Conservation (phyloP, 192 early-diverging fungal species). For the Mortierella alpina region DNA sequence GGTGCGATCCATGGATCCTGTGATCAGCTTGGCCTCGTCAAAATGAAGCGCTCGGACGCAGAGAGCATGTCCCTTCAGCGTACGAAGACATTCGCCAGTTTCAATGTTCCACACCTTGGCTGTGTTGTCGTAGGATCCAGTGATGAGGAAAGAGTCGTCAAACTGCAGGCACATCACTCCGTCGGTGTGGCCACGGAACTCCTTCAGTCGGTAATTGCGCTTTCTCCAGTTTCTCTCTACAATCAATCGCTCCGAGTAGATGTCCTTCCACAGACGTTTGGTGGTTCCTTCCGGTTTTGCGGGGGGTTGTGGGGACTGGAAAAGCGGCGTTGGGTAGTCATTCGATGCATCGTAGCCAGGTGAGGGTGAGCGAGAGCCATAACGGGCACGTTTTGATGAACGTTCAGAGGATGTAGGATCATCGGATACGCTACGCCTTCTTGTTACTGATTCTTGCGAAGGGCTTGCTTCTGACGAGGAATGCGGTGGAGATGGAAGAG, state of each 20-base stretch:
- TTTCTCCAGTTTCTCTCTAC: slow-evolving; percentile 96
- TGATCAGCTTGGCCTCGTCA: slow-evolving; percentile 94
- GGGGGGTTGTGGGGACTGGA: slow-evolving; percentile 45
- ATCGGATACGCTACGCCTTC: slow-evolving; percentile 20
- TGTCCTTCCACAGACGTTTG: slow-evolving; percentile 86
- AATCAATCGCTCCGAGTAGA: slow-evolving; percentile 92
- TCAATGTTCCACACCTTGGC: slow-evolving; percentile 92
- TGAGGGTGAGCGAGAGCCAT: slow-evolving; percentile 17
- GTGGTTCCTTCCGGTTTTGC: slow-evolving; percentile 13
- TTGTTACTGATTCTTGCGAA: slow-evolving; percentile 3
- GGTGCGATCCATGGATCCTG: slow-evolving; percentile 92
- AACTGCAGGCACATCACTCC: slow-evolving; percentile 91
- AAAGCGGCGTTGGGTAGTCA: slow-evolving; percentile 13
- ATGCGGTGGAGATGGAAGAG: slow-evolving; percentile 22
- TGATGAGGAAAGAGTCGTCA: slow-evolving; percentile 83
- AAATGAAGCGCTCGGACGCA: slow-evolving; percentile 91
- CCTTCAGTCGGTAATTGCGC: slow-evolving; percentile 71
- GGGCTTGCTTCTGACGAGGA: slow-evolving; percentile 3
- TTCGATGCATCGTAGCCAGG: slow-evolving; percentile 5
- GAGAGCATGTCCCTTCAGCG: slow-evolving; percentile 84
- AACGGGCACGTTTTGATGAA: slow-evolving; percentile 31
- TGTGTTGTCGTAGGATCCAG: slow-evolving; percentile 90
- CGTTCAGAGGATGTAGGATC: not conserved
- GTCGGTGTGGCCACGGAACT: slow-evolving; percentile 85
- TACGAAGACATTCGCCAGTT: slow-evolving; percentile 79